Evolutionary conservation across 2,329 filamentous ascomycete species (phyloP), one percentile per base, ranked within the genome.

Genomic region (Sporothrix brasiliensis): DNA sequence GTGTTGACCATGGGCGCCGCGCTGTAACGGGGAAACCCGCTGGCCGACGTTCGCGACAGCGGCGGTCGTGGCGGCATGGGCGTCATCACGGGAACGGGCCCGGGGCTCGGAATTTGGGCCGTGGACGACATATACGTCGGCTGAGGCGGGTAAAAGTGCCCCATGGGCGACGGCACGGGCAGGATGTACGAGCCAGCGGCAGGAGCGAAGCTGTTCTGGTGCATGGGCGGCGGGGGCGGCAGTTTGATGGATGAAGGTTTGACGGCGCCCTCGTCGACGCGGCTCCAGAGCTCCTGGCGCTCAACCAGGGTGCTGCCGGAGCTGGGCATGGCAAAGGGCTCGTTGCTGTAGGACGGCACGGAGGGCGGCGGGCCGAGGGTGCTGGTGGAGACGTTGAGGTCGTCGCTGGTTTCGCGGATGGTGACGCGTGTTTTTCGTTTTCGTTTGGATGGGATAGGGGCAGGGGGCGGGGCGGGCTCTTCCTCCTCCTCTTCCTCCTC

Each of bases 271-370:
- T 70, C 70, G 65, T 70, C 68, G 16, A 69, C 70, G 2, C 68
- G 63, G 56, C 69, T 60, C 70, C 70, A 72, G n/a, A 61, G 47
- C 11, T 68, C 70, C 7, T 67, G 60, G 1, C 60, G 60, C 41
- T 70, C 68, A n/a, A 71, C 66, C 39, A 68, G 60, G 14, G 67
- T 54, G 39, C n/a, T 56, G 21, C 58, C 58, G n/a, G 60, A 24
- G 53, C 41, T 50, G 61, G 69, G 14, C 49, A 34, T n/a, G 61
- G 52, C 44, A 24, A 66, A 66, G 4, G 47, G 44, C 30, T 50
- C 47, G 11, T 24, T 47, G 41, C 9, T 50, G 63, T 34, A 50
- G 1, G 61, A 65, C 14, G 61, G 58, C 39, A 47, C 16, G 11
- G 56, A 63, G 58, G 58, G 61, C 44, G 44, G 61, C 9, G 24